A percentile compares a stretch with the other conserved stretches of the same genome.
Evolutionary conservation across 139 green algal species (phyloP).

Genomic region (Micractinium conductrix): DNA sequence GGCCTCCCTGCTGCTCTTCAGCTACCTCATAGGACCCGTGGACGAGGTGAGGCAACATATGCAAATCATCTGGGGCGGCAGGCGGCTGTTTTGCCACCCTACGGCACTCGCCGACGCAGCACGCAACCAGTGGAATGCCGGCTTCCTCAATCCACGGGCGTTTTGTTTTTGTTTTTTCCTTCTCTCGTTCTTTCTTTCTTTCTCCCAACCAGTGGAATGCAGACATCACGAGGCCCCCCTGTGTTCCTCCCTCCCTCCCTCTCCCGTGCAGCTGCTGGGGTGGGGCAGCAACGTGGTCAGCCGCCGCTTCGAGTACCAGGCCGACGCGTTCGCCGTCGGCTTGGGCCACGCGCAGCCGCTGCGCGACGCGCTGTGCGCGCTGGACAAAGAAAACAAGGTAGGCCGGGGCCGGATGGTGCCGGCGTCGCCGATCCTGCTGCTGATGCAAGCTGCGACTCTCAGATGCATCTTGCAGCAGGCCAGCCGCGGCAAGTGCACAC

Average conservation of each 20-base stretch:
- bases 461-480: too few relatives aligned
- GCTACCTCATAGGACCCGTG: conserved; percentile 73
- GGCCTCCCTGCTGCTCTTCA: conserved; percentile 86
- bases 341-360: conserved; percentile 63
- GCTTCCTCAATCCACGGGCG: too few relatives aligned
- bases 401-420: neutral
- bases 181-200: too few relatives aligned
- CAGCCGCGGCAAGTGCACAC: too few relatives aligned
- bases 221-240: too few relatives aligned
- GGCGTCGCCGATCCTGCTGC: neutral
- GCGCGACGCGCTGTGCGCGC: conserved; percentile 67
- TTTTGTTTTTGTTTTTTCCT: too few relatives aligned
- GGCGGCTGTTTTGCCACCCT: too few relatives aligned
- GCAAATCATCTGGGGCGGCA: too few relatives aligned
- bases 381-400: conserved; percentile 89
- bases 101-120: too few relatives aligned
- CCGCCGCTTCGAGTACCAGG: conserved; percentile 91
- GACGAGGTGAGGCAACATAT: conserved; percentile 65
- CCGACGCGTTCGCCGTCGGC: conserved; percentile 82
- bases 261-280: conserved; percentile 48
- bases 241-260: neutral
- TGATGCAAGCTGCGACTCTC: too few relatives aligned
- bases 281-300: conserved; percentile 79
- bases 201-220: too few relatives aligned
- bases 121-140: too few relatives aligned